Evolutionary conservation across 2,329 filamentous ascomycete species (phyloP).

Genomic region (Ascocoryne sarcoides): DNA sequence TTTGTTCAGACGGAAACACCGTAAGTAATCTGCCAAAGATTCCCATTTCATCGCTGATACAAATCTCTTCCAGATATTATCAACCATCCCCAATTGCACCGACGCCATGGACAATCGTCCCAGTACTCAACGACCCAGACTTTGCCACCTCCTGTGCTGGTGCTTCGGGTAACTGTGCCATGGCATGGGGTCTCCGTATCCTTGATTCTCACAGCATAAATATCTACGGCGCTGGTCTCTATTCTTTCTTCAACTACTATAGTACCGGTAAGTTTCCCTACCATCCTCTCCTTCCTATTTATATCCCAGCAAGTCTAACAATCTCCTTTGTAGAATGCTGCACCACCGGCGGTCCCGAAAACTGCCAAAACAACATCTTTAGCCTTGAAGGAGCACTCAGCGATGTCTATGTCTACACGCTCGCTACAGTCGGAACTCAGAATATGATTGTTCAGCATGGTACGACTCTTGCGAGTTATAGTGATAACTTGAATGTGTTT

Average conservation of each 20-base stretch:
- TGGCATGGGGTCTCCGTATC: constrained; percentile 59
- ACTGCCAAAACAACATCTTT: constrained; percentile 19
- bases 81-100: constrained; percentile 54
- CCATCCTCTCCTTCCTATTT: no score
- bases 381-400: constrained; percentile 12
- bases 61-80: constrained; percentile 55
- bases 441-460: constrained; percentile 19
- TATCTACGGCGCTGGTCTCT: constrained; percentile 45
- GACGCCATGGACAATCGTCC: constrained; percentile 48
- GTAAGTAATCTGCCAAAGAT: no score
- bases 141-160: constrained; percentile 38
- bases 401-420: constrained; percentile 16
- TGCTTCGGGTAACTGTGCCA: constrained; percentile 35
- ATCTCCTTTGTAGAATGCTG: constrained; percentile 10
- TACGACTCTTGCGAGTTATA: constrained; percentile 6
- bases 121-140: constrained; percentile 38
- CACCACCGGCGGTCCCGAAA: constrained; percentile 8
- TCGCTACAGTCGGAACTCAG: constrained; percentile 15
- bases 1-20: constrained; percentile 22
- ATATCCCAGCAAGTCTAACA: background rate
- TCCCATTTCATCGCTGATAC: background rate
- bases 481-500: constrained; percentile 15
- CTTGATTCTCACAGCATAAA: constrained; percentile 39
- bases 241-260: constrained; percentile 53
- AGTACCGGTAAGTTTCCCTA: constrained; percentile 20